Base-by-base conservation (phyloP, 2,329 filamentous ascomycete genomes). In the Venturia asperata region DNA sequence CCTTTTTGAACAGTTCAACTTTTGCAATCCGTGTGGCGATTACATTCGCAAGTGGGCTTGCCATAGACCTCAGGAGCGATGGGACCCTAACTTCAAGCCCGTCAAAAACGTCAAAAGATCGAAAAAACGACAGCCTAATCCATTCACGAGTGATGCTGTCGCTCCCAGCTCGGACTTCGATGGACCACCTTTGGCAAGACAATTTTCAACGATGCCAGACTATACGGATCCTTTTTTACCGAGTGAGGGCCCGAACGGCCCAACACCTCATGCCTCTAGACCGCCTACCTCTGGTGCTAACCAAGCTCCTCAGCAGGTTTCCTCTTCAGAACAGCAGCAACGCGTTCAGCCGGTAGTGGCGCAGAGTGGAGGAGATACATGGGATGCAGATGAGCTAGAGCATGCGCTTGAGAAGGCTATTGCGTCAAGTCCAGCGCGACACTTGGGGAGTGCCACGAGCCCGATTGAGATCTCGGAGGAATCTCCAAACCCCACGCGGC, bases 11-110 rank as follows among this genome's bases (percentile, higher is more conserved):
- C 85, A 90, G 70, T 83, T 90, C 65, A 82, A 90, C 37, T 83
- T 97, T 45, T 99, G 94, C 81, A 99, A 99, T 74, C 92, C 93
- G 66, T 99, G 94, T 74, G 94, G 94, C 21, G 86, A 99, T 52
- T 99, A 92, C 91, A 87, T 99, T 70, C 87, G 87, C 67, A 97
- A 97, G 72, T 91, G 89, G 76, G 91, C 90, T 72, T 83, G 80
- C 30, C 94, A 96, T 80, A 87, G 94, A 10, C 94, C 94, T 2
- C 81, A 86, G 64, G 86, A 93, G 67, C 87, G 88, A 69, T 99
- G 93, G 93, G 88, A 88, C 69, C 55, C 64, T 13, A 21, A n/a
- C 5, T n/a, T 64, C n/a, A 72, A 72, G 58, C 60, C 69, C 10
- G 67, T 68, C 37, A 67, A 90, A 85, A 68, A 82, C 83, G 65